Evolutionary conservation across 2,329 filamentous ascomycete genomes (phyloP), one percentile per base, ranked within the genome.

Genomic region (Chaetothyriales sp.): DNA sequence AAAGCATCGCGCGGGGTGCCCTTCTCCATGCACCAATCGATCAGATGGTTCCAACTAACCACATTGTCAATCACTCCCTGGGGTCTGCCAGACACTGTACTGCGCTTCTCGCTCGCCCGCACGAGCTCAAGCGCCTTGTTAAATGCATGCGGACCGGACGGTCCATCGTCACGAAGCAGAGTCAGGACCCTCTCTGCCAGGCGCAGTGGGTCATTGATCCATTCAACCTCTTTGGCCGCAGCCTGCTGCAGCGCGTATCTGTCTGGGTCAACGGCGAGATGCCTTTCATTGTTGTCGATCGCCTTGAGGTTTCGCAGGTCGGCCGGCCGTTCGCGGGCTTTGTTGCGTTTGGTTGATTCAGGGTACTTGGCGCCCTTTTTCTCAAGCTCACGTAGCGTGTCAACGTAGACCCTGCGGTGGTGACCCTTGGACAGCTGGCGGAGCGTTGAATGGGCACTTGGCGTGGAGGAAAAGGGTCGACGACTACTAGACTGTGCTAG

Each of bases 31-130:
- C 79, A 72, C 65, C 87, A 79, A 51, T 82, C 76, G 51, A 98
- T 81, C 44, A 95, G 67, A 62, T 85, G 78, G 66, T 96, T 96
- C 89, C 90, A 98, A 52, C 84, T 81, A 52, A 93, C 88, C 3
- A 78, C 71, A 56, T 83, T 80, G 52, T 80, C 70, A 56, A 77
- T 73, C 0, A 72, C 66, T 57, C 75, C 45, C 9, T 32, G 45
- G 9, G 45, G 45, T 10, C 19, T 18, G 10, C 45, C 45, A 18
- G 18, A 18, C 18, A 26, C 28, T 12, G 26, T 22, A 18, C 20
- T 28, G 4, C 28, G 45, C 8, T 28, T 22, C 18, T 47, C 45
- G 15, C 45, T 47, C 18, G 45, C 45, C 20, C 22, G 45, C 26
- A 47, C 45, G 9, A 32, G 19, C 26, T 25, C 45, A 32, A 26